These are phyloP conservation scores for Fraxinus paxiana DNA, from an alignment of 305 asterid species.

Conservation along the genomic window DNA sequence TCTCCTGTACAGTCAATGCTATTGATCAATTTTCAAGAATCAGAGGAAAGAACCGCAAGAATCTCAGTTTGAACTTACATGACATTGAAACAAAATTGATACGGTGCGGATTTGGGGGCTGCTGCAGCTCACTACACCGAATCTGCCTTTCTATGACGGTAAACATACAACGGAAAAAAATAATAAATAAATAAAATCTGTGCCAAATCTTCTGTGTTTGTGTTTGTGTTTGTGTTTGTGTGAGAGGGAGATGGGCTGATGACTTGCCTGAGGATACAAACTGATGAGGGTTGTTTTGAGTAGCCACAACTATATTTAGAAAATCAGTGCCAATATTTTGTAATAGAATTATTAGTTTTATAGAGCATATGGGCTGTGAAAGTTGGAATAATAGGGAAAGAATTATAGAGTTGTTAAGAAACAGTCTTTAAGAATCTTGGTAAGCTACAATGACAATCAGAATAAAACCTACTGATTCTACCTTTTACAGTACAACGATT, in stretches of 20 bases:
- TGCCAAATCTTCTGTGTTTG: neutral
- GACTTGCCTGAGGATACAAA: conserved; percentile 8
- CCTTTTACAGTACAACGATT: conserved; percentile 24
- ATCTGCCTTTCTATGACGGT: neutral
- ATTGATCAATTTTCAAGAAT: neutral
- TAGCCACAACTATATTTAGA: conserved; percentile 42
- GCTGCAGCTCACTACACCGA: neutral
- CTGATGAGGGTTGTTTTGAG: conserved; percentile 45
- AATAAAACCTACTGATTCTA: conserved; percentile 30
- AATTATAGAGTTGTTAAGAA: neutral
- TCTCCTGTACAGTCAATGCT: neutral
- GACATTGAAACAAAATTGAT: neutral
- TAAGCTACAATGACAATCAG: neutral
- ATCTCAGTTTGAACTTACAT: neutral
- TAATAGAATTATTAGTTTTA: conserved; percentile 4
- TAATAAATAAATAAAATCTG: neutral
- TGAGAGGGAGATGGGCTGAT: neutral
- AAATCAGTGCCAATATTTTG: conserved; percentile 19
- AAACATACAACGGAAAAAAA: neutral
- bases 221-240: neutral
- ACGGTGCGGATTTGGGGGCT: neutral
- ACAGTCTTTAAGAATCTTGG: conserved; percentile 13
- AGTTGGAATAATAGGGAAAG: conserved; percentile 7
- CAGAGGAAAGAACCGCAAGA: neutral
- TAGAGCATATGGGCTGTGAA: neutral